Percentiles rank a stretch among this genome's conserved stretches.
phyloP scores from a whole-genome alignment of 371 early-diverging fungal species.

The Circinella umbellata region DNA sequence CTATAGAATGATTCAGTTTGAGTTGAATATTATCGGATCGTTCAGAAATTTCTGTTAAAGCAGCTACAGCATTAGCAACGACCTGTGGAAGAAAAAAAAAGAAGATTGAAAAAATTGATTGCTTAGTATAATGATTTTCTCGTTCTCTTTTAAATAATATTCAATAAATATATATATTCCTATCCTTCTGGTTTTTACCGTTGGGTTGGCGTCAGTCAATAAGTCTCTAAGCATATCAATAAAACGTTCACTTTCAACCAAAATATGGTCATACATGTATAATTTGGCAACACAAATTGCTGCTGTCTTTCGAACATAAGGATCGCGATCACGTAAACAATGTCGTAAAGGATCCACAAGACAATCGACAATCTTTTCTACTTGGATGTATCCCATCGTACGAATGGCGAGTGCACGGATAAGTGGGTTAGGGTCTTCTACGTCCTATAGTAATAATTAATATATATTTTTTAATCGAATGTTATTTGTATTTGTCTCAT shows the following conservation, averaged over 20 bases:
- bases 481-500: not conserved
- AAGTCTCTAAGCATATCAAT: slow-evolving; percentile 86
- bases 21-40: slow-evolving; percentile 79
- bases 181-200: slow-evolving; percentile 50
- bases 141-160: too few relatives aligned
- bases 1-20: slow-evolving; percentile 76
- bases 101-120: too few relatives aligned
- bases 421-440: slow-evolving; percentile 92
- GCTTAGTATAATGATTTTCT: too few relatives aligned
- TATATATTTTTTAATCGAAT: too few relatives aligned
- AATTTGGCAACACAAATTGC: slow-evolving; percentile 87
- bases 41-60: slow-evolving; percentile 93
- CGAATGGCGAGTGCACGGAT: slow-evolving; percentile 97
- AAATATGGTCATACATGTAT: slow-evolving; percentile 51
- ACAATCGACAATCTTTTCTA: slow-evolving; percentile 93
- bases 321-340: slow-evolving; percentile 76
- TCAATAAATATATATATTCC: too few relatives aligned
- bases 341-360: slow-evolving; percentile 83
- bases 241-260: slow-evolving; percentile 59
- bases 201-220: slow-evolving; percentile 92
- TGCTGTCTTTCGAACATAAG: slow-evolving; percentile 77
- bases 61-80: slow-evolving; percentile 95
- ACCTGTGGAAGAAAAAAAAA: slow-evolving; percentile 53
- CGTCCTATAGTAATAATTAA: slow-evolving; percentile 67
- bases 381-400: slow-evolving; percentile 95